Base-by-base conservation (phyloP, 140 eudicot species). In the Cichorium intybus region DNA sequence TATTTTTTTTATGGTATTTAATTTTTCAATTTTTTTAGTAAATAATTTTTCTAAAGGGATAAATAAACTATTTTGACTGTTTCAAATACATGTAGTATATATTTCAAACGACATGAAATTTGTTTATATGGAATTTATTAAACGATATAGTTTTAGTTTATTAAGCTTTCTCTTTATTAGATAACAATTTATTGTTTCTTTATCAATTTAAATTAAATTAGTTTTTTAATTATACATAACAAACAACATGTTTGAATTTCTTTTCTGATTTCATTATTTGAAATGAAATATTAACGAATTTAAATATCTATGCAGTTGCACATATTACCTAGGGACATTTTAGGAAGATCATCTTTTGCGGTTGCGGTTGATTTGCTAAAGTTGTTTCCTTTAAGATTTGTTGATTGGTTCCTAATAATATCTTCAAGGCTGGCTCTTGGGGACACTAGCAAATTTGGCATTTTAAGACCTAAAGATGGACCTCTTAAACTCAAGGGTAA, bases 331-430 rank as follows among this genome's bases (percentile, higher is more conserved):
- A 80, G 72, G 73, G 67, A 76, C 33, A 54, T 72, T 51, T 52
- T 80, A 15, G 79, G 82, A 29, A 56, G 17, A 10, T 68, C 77
- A 0, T 67, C 77, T 26, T 57, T 77, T 43, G 68, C 56, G 60
- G 41, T 81, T 53, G 70, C 82, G 46, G 37, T 62, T 63, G 24
- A 63, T 54, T 72, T 76, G 64, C 66, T 67, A 12, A 62, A 33
- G 69, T 62, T 75, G 77, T 47, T 80, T 60, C 85, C 85, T 7
- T 45, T 80, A 24, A 60, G 69, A 47, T 58, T 66, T 20, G 85
- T 71, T 17, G 79, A 76, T 37, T 61, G 78, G 79, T 23, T 71
- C 3, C 48, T 71, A 34, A 52, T 60, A 2, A 10, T 65, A 29
- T 69, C 29, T 66, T 75, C 85, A 33, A 33, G 60, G 60, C 7